phyloP scores from a whole-genome alignment of 306 rosid species.

The Quillaja saponaria region DNA sequence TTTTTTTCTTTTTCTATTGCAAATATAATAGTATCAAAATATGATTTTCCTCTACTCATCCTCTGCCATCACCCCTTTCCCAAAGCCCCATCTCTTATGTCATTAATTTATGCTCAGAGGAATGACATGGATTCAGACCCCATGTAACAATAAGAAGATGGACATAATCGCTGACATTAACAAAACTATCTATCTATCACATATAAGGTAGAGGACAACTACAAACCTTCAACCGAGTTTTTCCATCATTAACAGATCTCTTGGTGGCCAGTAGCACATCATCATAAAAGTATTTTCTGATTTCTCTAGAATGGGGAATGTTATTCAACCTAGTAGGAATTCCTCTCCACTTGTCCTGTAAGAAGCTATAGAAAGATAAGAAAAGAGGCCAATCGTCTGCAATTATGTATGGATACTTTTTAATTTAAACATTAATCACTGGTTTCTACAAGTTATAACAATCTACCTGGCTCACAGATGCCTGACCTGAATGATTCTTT shows the following conservation, averaged over 20 bases:
- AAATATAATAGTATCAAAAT: no score
- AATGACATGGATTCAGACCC: no score
- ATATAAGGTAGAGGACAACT: no score
- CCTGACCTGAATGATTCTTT: slow-evolving; percentile 41
- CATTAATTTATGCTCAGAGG: no score
- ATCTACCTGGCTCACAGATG: slow-evolving; percentile 51
- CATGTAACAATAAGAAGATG: no score
- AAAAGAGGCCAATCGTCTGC: slow-evolving; percentile 27
- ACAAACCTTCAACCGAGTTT: slow-evolving; percentile 70
- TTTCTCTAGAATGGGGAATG: slow-evolving; percentile 92
- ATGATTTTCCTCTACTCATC: no score
- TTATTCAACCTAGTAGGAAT: slow-evolving; percentile 91
- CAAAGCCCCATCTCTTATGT: no score
- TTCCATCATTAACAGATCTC: slow-evolving; percentile 69
- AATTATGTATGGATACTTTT: slow-evolving; percentile 6
- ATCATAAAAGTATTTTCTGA: slow-evolving; percentile 78
- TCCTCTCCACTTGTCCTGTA: slow-evolving; percentile 92
- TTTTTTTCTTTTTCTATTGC: no score
- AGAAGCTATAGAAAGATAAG: slow-evolving; percentile 50
- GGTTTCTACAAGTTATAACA: slow-evolving; percentile 24
- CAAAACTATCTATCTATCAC: no score
- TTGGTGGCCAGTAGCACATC: slow-evolving; percentile 83
- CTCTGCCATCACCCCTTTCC: no score
- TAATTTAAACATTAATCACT: slow-evolving; percentile 17
- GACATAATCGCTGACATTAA: no score